Evolutionary conservation across 164 flowering plant species (phyloP), one percentile per base, ranked within the genome.

Genomic region (Kalanchoe fedtschenkoi): DNA sequence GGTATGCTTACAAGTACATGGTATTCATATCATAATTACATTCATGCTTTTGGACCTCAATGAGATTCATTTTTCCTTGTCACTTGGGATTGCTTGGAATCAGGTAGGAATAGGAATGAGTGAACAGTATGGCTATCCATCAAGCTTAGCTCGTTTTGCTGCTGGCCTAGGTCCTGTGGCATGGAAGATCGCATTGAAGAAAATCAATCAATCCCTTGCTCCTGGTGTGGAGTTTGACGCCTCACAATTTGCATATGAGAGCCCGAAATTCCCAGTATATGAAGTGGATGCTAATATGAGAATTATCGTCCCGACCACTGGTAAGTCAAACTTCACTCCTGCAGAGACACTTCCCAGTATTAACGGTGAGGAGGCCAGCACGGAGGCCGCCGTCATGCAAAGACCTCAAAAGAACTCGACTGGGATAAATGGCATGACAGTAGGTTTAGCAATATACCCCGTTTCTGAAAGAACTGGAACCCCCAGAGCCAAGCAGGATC

Each of bases 101-200:
- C 80, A 93, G 98, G 95, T 93, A 41, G 98, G 96, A 66, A 64
- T 83, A 33, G 80, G 77, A 26, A 6, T 68, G 16, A 88, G 15
- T 17, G 55, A 47, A 24, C 30, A 87, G 63, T 79, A 79, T 67
- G 82, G 87, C 32, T 90, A 90, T 71, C 86, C 93, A 15, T 80
- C 87, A 66, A 93, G 99, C 72, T 62, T 93, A 34, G 88, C 95
- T 60, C 82, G 85, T 15, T 93, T 81, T 80, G 91, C 95, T 57
- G 92, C 89, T 34, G 75, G 75, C 69, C 83, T 88, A 67, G 99
- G 99, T 28, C 88, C 96, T 29, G 71, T 69, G 64, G 92, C 78
- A 44, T 83, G 95, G 96, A 78, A 78, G 66, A 69, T 87, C 26
- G 95, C 95, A 39, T 78, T 88, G 10, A 79, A 72, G 81, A 93